Evolutionary conservation across 164 flowering plant species (phyloP).

Genomic region (Malania oleifera): DNA sequence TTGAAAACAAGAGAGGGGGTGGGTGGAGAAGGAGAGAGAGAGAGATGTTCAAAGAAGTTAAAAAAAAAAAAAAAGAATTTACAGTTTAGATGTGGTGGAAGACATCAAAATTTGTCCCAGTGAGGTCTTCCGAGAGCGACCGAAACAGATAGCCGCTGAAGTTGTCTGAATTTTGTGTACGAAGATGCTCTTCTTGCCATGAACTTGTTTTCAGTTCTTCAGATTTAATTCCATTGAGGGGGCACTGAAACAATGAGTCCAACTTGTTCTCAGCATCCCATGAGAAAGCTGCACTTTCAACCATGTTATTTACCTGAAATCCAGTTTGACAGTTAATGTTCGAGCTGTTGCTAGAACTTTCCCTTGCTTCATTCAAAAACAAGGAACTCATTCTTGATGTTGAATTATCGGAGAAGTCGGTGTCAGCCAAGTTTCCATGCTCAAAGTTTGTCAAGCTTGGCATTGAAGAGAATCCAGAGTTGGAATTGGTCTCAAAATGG

Average conservation of each 20-base stretch:
- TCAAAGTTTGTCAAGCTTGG: slow-evolving; percentile 41
- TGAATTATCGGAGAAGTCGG: slow-evolving; percentile 45
- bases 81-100: slow-evolving; percentile 47
- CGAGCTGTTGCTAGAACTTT: slow-evolving; percentile 41
- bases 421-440: slow-evolving; percentile 27
- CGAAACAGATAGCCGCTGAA: slow-evolving; percentile 42
- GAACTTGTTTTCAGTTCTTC: slow-evolving; percentile 36
- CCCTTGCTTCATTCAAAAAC: slow-evolving; percentile 33
- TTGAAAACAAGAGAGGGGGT: neutral
- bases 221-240: slow-evolving; percentile 36
- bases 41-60: too few relatives aligned
- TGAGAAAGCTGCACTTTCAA: slow-evolving; percentile 31
- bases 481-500: slow-evolving; percentile 21
- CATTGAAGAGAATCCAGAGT: slow-evolving; percentile 31
- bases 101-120: slow-evolving; percentile 34
- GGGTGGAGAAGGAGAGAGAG: neutral
- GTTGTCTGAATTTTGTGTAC: slow-evolving; percentile 29
- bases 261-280: slow-evolving; percentile 38
- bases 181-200: slow-evolving; percentile 38
- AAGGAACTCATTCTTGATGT: slow-evolving; percentile 25
- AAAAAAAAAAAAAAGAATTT: slow-evolving; percentile 17
- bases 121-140: slow-evolving; percentile 45
- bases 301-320: slow-evolving; percentile 27
- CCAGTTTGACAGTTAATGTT: slow-evolving; percentile 31
- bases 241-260: slow-evolving; percentile 46